phyloP scores from a whole-genome alignment of 148 eudicot genomes.

The Dysphania ambrosioides region DNA sequence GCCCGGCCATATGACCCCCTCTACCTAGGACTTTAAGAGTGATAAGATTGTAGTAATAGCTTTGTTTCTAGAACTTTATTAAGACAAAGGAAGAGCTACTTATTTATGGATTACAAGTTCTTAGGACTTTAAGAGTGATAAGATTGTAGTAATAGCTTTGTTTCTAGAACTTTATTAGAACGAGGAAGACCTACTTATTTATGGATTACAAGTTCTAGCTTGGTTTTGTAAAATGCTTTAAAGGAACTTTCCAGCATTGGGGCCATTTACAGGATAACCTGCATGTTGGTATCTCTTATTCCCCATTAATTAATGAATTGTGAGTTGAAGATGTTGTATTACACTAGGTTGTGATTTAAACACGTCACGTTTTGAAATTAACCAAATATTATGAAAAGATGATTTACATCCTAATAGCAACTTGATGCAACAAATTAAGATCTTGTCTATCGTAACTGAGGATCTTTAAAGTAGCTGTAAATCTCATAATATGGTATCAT shows the following conservation, averaged over 20 bases:
- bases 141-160: not conserved
- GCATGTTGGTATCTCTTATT: slow-evolving; percentile 16
- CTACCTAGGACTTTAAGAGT: too few relatives aligned
- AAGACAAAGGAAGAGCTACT: slow-evolving; percentile 15
- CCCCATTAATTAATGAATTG: slow-evolving; percentile 17
- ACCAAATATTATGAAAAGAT: not conserved
- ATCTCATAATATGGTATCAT: not conserved
- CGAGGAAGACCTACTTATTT: slow-evolving; percentile 16
- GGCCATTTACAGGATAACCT: slow-evolving; percentile 14
- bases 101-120: slow-evolving; percentile 2
- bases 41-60: not conserved
- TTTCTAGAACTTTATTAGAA: not conserved
- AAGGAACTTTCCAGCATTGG: slow-evolving; percentile 11
- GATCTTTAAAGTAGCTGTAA: not conserved
- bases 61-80: not conserved
- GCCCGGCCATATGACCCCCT: too few relatives aligned
- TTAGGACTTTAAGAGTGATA: not conserved
- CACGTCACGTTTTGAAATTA: not conserved
- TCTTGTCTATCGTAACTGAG: not conserved
- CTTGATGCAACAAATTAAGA: slow-evolving; percentile 8
- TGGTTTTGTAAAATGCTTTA: not conserved
- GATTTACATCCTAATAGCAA: slow-evolving; percentile 8
- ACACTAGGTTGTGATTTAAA: slow-evolving; percentile 8
- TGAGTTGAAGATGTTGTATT: slow-evolving; percentile 5
- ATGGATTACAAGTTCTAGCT: slow-evolving; percentile 8